Conservation (phyloP, 2,329 filamentous ascomycete genomes). For the Lizonia empirigonia region DNA sequence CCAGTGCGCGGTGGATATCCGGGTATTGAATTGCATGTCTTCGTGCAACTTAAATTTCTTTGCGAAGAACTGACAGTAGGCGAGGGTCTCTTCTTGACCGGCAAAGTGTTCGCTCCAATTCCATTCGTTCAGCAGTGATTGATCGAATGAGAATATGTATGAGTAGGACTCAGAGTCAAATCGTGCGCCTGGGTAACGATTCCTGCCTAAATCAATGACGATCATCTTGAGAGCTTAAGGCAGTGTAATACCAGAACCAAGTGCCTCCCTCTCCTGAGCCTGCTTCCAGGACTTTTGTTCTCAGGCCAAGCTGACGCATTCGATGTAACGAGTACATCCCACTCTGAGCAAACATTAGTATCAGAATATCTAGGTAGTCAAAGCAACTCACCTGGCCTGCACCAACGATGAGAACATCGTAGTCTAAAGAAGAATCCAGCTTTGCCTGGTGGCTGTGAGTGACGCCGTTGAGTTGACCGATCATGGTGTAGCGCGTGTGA, state of each 20-base stretch:
- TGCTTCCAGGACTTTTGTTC: conserved; percentile 38
- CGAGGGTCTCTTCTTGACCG: conserved; percentile 52
- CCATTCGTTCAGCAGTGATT: conserved; percentile 53
- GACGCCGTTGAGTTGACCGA: conserved; percentile 16
- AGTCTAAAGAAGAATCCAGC: conserved; percentile 24
- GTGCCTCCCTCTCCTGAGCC: conserved; percentile 46
- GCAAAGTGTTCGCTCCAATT: conserved; percentile 47
- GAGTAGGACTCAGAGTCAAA: conserved; percentile 55
- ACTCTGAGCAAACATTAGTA: conserved; percentile 3
- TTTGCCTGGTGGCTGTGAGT: conserved; percentile 10
- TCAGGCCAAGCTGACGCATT: conserved; percentile 41
- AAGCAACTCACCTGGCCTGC: conserved; percentile 35
- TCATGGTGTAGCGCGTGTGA: too few species aligned
- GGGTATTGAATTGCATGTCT: conserved; percentile 31
- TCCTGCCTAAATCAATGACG: conserved; percentile 41
- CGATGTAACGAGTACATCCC: conserved; percentile 46
- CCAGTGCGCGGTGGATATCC: conserved; percentile 21
- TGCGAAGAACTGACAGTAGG: conserved; percentile 56
- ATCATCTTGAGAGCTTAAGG: not conserved
- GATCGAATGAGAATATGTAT: conserved; percentile 53
- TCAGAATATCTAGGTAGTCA: not conserved
- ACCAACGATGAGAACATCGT: conserved; percentile 37
- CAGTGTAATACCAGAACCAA: conserved; percentile 39
- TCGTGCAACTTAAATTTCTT: conserved; percentile 51
- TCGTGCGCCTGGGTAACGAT: conserved; percentile 55